Evolutionary conservation across 345 rosid species (phyloP).

Genomic region (Citrus inodora): DNA sequence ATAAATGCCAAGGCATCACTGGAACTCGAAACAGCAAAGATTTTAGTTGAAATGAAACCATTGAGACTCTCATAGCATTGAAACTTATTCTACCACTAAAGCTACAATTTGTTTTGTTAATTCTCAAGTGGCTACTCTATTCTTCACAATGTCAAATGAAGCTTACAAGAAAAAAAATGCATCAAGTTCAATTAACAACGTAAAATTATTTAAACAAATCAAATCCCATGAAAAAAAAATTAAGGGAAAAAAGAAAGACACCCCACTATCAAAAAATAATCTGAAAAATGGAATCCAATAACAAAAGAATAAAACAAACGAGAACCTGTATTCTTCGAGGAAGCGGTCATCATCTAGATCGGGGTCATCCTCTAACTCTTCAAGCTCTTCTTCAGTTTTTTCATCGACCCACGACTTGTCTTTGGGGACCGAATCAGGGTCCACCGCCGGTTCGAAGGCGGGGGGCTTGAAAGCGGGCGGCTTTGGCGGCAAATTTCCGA

Average conservation of each 20-base stretch:
- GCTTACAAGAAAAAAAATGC: neutral
- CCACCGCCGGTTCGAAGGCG: constrained; percentile 65
- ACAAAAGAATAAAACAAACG: neutral
- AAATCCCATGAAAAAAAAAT: neutral
- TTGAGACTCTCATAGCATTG: neutral
- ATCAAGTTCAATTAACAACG: neutral
- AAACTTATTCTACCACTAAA: neutral
- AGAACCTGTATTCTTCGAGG: constrained; percentile 84
- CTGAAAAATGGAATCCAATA: neutral
- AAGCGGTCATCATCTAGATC: constrained; percentile 85
- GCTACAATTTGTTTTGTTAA: neutral
- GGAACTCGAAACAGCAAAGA: neutral
- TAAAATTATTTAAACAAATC: neutral
- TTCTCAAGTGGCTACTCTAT: neutral
- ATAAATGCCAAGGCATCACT: neutral
- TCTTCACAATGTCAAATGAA: neutral
- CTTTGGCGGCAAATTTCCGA: constrained; percentile 82
- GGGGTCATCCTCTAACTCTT: constrained; percentile 70
- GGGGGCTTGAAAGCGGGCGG: constrained; percentile 89
- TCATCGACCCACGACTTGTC: constrained; percentile 71
- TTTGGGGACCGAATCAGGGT: constrained; percentile 63
- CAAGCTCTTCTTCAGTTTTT: constrained; percentile 82
- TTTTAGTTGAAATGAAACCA: neutral
- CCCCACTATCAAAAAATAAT: neutral
- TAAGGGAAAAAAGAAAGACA: neutral